Conservation (phyloP, 352 stramenopile genomes). For the Globisporangium takayamanum region DNA sequence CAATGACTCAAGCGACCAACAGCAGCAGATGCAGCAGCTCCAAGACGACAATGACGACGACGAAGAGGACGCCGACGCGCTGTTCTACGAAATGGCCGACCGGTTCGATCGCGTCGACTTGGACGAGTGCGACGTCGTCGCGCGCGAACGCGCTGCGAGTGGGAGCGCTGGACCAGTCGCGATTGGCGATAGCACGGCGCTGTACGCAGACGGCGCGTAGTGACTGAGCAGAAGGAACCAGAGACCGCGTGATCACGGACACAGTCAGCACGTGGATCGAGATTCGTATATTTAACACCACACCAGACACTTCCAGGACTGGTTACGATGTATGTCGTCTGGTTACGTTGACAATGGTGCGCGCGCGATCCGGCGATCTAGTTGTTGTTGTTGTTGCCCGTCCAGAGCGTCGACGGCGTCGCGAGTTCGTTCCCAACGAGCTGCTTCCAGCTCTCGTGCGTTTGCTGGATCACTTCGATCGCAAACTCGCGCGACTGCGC, state of each 20-base stretch:
- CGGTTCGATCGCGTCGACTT: slow-evolving; percentile 16
- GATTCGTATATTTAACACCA: slow-evolving; percentile 1
- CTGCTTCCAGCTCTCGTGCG: slow-evolving; percentile 85
- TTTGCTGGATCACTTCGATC: slow-evolving; percentile 88
- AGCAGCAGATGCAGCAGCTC: slow-evolving; percentile 4
- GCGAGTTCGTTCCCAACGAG: slow-evolving; percentile 50
- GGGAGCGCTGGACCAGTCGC: not conserved
- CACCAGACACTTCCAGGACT: not conserved
- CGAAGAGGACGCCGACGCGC: slow-evolving; percentile 7
- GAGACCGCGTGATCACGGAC: not conserved
- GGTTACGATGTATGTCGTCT: not conserved
- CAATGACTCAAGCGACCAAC: slow-evolving; percentile 4
- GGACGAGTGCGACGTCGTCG: slow-evolving; percentile 2
- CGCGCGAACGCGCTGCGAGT: not conserved
- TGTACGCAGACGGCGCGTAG: not conserved
- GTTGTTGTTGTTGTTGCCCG: slow-evolving; percentile 13
- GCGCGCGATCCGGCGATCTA: too few species aligned
- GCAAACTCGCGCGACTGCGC: slow-evolving; percentile 82
- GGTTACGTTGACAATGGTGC: not conserved
- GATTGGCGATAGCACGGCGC: not conserved
- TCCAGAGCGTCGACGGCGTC: slow-evolving; percentile 60
- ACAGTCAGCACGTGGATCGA: not conserved
- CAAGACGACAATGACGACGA: not conserved
- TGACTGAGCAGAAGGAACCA: not conserved
- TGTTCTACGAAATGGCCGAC: slow-evolving; percentile 28